phyloP scores from a whole-genome alignment of 2,329 filamentous ascomycete genomes.

The Dryadomyces sulphureus region DNA sequence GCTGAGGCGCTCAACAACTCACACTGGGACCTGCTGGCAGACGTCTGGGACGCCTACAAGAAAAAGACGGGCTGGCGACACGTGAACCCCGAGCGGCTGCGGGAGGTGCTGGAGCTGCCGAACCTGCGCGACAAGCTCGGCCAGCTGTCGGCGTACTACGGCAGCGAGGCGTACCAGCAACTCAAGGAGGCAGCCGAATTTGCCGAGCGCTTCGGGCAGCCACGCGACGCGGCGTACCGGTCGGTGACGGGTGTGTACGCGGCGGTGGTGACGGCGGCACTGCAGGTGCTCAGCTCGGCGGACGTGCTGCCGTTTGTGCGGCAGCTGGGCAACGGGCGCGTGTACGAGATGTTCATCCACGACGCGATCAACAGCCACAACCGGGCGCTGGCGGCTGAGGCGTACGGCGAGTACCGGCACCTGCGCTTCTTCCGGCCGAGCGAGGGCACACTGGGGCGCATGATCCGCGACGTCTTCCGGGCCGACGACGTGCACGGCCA shows the following conservation, averaged over 20 bases:
- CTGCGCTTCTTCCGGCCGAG: conserved; percentile 24
- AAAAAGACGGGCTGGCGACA: conserved; percentile 1
- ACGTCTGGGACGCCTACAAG: conserved; percentile 22
- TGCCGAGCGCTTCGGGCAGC: background rate
- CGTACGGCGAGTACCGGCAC: conserved; percentile 31
- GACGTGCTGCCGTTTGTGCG: conserved; percentile 24
- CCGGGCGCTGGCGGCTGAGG: conserved; percentile 18
- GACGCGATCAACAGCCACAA: conserved; percentile 15
- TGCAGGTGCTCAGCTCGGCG: conserved; percentile 7
- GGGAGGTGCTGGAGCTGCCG: background rate
- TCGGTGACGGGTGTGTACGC: conserved; percentile 2
- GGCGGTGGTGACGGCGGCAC: conserved; percentile 5
- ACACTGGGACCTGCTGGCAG: conserved; percentile 22
- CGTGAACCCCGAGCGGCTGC: background rate
- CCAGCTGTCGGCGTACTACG: background rate
- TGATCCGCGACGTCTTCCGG: conserved; percentile 27
- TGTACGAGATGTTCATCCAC: conserved; percentile 30
- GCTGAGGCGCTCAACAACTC: conserved; percentile 22
- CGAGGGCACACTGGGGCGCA: conserved; percentile 23
- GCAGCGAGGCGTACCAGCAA: background rate
- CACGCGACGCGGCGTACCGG: background rate
- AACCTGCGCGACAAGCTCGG: background rate
- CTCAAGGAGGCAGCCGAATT: background rate
- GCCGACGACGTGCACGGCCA: conserved; percentile 22
- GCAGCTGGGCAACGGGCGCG: conserved; percentile 20